Evolutionary conservation across 148 eudicot species (phyloP).

Genomic region (Heliosperma pusillum): DNA sequence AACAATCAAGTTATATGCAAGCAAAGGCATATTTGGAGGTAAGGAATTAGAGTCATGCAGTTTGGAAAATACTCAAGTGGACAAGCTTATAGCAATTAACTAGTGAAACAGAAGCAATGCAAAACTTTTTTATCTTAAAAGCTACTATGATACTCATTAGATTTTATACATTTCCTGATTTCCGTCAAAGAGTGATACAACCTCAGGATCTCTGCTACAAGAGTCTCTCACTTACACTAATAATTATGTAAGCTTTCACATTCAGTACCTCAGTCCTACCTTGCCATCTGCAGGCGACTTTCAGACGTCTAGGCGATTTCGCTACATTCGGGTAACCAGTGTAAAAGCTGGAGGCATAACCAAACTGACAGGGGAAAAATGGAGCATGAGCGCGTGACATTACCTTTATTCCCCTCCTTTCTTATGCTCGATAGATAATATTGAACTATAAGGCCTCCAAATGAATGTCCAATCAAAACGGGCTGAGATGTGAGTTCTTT

Average conservation of each 20-base stretch:
- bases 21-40: not conserved
- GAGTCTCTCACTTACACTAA: too few species aligned
- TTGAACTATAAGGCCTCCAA: constrained; percentile 92
- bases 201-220: too few species aligned
- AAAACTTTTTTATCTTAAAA: not conserved
- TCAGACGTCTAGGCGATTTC: too few species aligned
- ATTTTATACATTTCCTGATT: too few species aligned
- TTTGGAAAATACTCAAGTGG: not conserved
- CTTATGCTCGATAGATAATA: constrained; percentile 56
- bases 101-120: not conserved
- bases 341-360: not conserved
- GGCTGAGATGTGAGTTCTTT: constrained; percentile 51
- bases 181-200: too few species aligned
- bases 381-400: not conserved
- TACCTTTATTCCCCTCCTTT: constrained; percentile 41
- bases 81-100: not conserved
- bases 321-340: not conserved
- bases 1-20: not conserved
- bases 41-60: not conserved
- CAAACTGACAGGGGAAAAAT: not conserved
- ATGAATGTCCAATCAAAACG: constrained; percentile 84
- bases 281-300: too few species aligned
- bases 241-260: not conserved
- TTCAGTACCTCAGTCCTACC: not conserved
- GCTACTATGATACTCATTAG: not conserved